Percentiles rank a stretch among this genome's conserved stretches.
Evolutionary conservation across 108 stramenopile genomes (phyloP).

Genomic region (Nitzschia sp.): DNA sequence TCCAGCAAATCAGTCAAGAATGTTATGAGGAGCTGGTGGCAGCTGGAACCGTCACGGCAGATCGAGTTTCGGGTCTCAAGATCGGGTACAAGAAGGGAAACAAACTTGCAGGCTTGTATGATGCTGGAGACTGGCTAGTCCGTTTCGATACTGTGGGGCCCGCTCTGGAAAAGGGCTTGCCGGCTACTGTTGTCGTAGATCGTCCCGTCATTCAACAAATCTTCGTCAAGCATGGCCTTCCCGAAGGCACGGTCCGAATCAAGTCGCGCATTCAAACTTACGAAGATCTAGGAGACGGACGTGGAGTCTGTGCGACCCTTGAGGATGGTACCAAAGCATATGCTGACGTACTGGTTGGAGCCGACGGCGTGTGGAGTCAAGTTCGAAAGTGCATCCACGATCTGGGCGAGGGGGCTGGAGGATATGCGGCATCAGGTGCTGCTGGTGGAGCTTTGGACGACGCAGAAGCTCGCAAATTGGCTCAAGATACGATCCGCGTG

Average conservation of each 20-base stretch:
- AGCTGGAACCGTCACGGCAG: conserved; percentile 90
- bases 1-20: conserved; percentile 84
- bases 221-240: conserved; percentile 85
- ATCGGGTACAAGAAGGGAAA: conserved; percentile 89
- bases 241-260: conserved; percentile 87
- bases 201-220: conserved; percentile 97
- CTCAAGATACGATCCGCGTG: conserved; percentile 72
- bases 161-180: conserved; percentile 89
- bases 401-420: conserved; percentile 80
- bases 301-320: conserved; percentile 61
- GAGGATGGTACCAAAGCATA: conserved; percentile 89
- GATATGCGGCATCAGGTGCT: conserved; percentile 87
- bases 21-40: conserved; percentile 75
- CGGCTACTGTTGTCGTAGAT: conserved; percentile 95
- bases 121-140: conserved; percentile 92
- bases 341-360: conserved; percentile 92
- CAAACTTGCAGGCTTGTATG: conserved; percentile 70
- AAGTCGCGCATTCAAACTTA: conserved; percentile 73
- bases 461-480: conserved; percentile 79
- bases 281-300: conserved; percentile 76
- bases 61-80: conserved; percentile 86
- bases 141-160: conserved; percentile 94
- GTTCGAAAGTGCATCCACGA: conserved; percentile 83
- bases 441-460: conserved; percentile 89
- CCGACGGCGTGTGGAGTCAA: conserved; percentile 95